Base-by-base conservation (phyloP, 129 eudicot genomes). In the Chrysanthemum seticuspe region DNA sequence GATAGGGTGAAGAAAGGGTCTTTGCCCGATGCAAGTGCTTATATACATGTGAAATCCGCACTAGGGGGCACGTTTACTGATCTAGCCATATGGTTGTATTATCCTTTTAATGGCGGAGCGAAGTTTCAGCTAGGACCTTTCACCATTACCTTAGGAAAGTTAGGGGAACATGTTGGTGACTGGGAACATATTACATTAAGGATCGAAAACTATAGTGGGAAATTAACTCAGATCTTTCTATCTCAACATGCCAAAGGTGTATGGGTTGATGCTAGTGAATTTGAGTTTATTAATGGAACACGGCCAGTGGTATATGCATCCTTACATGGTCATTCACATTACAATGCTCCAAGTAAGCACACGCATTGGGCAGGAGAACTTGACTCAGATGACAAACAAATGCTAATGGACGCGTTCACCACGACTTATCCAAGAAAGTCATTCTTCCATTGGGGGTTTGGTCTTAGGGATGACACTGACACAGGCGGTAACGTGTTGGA, bases 141-240 rank as follows among this genome's bases (percentile, higher is more conserved):
- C 11, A 71, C 60, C 25, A 64, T 84, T 11, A 15, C 54, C 21
- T 62, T 84, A 13, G 80, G 83, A 3, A n/a, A 14, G 6, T 59
- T 84, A 13, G 88, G 88, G 31, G 83, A 84, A 61, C 88, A 84
- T 51, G 83, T 81, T n/a, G 52, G 83, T 16, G 88, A 84, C 23
- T 84, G 88, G 88, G 85, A 84, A 49, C 88, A 84, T 54, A 18
- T 84, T 1, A 81, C 83, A 3, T 62, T 84, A 64, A 70, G 88
- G 64, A 23, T 84, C 2, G 78, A 76, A 23, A 84, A 84, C 75
- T 81, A 54, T 56, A 13, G 65, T 19, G 88, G 88, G 13, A 44
- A 3, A 8, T 61, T 84, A 52, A 77, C 67, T 23, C 18, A 23
- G 1, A 48, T 81, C 10, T 84, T 73, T 61, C 44, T 81, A 2